A percentile compares a stretch with the other conserved stretches of the same genome.
Evolutionary conservation across 2,329 filamentous ascomycete species (phyloP).

Genomic region (Microsporum canis): DNA sequence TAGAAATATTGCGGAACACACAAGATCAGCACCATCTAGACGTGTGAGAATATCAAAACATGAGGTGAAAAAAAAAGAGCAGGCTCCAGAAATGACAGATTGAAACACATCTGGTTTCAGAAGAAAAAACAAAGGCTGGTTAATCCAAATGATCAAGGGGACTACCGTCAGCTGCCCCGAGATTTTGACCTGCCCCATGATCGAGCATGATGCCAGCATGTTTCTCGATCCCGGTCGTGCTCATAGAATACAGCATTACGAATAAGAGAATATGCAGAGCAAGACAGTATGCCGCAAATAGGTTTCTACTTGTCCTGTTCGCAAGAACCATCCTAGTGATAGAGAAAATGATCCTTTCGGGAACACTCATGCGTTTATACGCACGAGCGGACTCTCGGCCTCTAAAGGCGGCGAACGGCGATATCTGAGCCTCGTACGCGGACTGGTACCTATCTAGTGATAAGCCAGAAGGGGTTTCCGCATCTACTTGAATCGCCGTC

Average conservation of each 20-base stretch:
- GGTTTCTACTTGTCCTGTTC: slow-evolving; percentile 77
- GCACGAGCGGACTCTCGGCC: slow-evolving; percentile 86
- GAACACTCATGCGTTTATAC: slow-evolving; percentile 84
- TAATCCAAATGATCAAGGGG: background rate
- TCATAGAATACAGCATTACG: slow-evolving; percentile 73
- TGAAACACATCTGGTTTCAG: background rate
- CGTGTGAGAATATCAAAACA: background rate
- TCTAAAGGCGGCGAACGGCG: slow-evolving; percentile 88
- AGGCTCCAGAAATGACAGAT: background rate
- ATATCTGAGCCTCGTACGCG: slow-evolving; percentile 90
- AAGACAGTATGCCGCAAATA: slow-evolving; percentile 87
- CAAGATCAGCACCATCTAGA: background rate
- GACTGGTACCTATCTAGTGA: slow-evolving; percentile 76
- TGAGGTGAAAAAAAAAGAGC: background rate
- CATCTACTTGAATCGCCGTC: slow-evolving; percentile 53
- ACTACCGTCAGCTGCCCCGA: background rate
- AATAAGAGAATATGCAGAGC: slow-evolving; percentile 82
- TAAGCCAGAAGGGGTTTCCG: slow-evolving; percentile 50
- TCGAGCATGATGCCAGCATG: slow-evolving; percentile 5
- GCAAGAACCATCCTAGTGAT: slow-evolving; percentile 83
- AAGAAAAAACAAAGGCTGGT: background rate
- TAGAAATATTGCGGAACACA: no score
- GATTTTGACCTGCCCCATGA: background rate
- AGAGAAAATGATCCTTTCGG: slow-evolving; percentile 81
- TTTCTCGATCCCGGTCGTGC: slow-evolving; percentile 6